Evolutionary conservation across 139 green algal species (phyloP), one percentile per base, ranked within the genome.

Genomic region (Micractinium conductrix): DNA sequence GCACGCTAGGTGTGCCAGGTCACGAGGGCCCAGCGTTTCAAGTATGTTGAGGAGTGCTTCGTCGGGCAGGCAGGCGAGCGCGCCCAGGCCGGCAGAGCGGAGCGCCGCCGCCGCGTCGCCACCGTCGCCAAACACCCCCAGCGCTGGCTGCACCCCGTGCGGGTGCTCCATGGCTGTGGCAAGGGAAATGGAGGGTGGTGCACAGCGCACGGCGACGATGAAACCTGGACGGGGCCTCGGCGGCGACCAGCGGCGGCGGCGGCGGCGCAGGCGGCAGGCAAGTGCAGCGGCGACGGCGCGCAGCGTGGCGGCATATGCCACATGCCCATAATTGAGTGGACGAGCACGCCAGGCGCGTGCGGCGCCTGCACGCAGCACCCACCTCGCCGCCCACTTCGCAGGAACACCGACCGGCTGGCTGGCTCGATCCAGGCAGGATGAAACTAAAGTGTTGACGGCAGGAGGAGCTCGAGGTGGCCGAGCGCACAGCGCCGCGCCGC

Each of bases 21-120:
- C 87, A 22, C 21, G 24, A 0, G 90, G 85, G 2, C 80, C 44
- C 55, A 95, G 60, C 21, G 81, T 37, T 33, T 73, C 85, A 26
- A 99, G 76, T 0, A 99, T 43, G 2, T 90, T 74, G 37, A 99
- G 79, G 44, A 99, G 7, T 10, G 95, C 82, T 42, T 93, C 93
- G 85, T 99, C 96, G 21, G 68, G 85, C 30, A 99, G 90, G 6
- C 48, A 2, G 16, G 90, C 83, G 45, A 99, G 81, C 5, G 38
- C 38, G n/a, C 96, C 96, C 21, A 99, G 88, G 2, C 96, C 96
- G 85, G 82, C 38, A 43, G 42, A 45, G 17, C 79, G 58, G 19
- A 79, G 40, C 10, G 63, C 21, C 33, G n/a, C 43, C 21, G 40
- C 42, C 44, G 33, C 79, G 10, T 71, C 75, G 55, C 37, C 44